Evolutionary conservation across 2,329 filamentous ascomycete species (phyloP), one percentile per base, ranked within the genome.

Genomic region (Aspergillus nomiae): DNA sequence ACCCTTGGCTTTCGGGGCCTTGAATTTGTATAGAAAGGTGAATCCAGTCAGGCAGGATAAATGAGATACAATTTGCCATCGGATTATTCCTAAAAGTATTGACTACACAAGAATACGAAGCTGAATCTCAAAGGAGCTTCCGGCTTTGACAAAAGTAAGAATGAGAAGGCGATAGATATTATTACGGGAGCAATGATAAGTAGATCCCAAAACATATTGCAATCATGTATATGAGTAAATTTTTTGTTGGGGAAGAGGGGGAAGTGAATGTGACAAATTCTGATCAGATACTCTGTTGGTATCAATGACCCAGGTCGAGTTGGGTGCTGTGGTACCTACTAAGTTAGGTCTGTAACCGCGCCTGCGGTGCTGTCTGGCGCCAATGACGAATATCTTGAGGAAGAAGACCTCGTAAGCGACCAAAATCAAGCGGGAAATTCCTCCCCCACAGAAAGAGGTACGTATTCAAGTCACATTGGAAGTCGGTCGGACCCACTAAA

Each of bases 361-460:
- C 60, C 65, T 50, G 61, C 30, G 32, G 51, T 50, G 36, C 50
- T 38, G 21, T 38, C 59, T 56, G 65, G 71, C 71, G 71, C 67
- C 70, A 72, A 70, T 65, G 65, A 70, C 67, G 67, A 71, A 70
- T 68, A 69, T 68, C 64, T 68, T 63, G 60, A 64, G 62, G 36
- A 62, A 46, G 51, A 24, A n/a, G 45, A 28, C 19, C 48, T 45
- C 53, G 38, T 62, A 62, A 62, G 63, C 60, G 63, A 65, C 48
- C 50, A 26, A 61, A 19, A 45, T 50, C 58, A 53, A 38, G 62
- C 45, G 48, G 61, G 38, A 51, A 48, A 32, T 54, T 10, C 38
- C 34, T 53, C 45, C 53, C 16, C 60, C 50, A 53, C 59, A 45
- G 26, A 34, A 32, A 28, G 21, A 24, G 21, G 38, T 50, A 41